Evolutionary conservation across 345 rosid species (phyloP).

Genomic region (Sisymbrium altissimum): DNA sequence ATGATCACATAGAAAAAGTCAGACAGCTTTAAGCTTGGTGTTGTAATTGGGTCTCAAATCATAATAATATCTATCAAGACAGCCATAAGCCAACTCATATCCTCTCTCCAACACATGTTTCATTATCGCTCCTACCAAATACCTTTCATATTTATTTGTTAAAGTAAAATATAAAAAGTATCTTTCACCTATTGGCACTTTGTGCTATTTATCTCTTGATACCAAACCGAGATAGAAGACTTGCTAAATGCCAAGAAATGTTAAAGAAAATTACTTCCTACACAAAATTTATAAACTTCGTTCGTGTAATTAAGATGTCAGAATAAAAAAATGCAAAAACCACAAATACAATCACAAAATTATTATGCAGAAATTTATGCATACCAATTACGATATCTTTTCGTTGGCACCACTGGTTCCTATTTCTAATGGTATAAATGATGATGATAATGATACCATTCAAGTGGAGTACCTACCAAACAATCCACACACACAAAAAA

Average conservation of each 20-base stretch:
- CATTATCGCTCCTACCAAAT: slow-evolving; percentile 23
- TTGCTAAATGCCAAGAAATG: no score
- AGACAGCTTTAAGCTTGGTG: slow-evolving; percentile 13
- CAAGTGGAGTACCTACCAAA: slow-evolving; percentile 8
- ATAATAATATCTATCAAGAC: slow-evolving; percentile 24
- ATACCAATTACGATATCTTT: neutral
- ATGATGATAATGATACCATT: neutral
- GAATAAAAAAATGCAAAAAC: no score
- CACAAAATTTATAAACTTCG: no score
- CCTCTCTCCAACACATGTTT: slow-evolving; percentile 31
- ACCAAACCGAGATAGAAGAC: neutral
- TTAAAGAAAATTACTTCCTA: no score
- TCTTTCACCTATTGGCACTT: neutral
- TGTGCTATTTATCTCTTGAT: neutral
- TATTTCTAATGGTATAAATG: neutral
- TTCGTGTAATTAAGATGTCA: no score
- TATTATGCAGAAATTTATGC: neutral
- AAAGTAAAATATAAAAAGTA: neutral
- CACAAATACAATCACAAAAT: neutral
- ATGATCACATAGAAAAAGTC: slow-evolving; percentile 19
- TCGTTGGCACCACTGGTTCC: neutral
- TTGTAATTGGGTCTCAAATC: slow-evolving; percentile 19
- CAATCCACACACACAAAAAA: neutral
- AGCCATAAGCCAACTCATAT: slow-evolving; percentile 29
- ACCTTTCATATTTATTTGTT: neutral